phyloP scores from a whole-genome alignment of 768 basidiomycete genomes.

The Rhodosporidiobolus odoratus region DNA sequence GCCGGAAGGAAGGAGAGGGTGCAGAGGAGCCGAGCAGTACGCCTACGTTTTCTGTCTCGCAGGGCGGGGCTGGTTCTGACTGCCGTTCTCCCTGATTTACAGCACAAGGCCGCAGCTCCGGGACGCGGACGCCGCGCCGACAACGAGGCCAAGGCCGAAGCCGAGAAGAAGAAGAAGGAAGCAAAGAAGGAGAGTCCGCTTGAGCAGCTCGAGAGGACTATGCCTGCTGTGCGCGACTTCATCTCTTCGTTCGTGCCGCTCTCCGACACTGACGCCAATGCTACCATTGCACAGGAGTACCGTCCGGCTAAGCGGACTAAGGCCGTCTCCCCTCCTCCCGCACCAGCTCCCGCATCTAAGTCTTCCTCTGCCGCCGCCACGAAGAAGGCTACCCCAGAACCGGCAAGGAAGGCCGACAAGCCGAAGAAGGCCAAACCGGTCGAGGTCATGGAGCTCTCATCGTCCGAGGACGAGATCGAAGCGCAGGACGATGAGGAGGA shows the following conservation, averaged over 20 bases:
- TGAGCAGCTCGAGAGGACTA: constrained; percentile 34
- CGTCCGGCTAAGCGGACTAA: not conserved
- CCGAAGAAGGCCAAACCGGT: constrained; percentile 5
- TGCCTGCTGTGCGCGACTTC: constrained; percentile 31
- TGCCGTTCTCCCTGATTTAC: not conserved
- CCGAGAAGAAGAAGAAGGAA: constrained; percentile 5
- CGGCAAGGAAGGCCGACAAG: not conserved
- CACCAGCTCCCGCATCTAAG: too few relatives aligned
- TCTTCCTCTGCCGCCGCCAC: too few relatives aligned
- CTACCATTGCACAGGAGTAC: constrained; percentile 4
- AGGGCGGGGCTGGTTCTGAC: too few relatives aligned
- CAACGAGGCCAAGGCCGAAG: not conserved
- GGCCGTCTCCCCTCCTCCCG: not conserved
- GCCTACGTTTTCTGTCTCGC: not conserved
- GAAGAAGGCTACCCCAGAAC: not conserved
- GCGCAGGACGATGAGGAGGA: not conserved
- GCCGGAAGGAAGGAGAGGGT: constrained; percentile 2
- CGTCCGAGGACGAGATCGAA: constrained; percentile 2
- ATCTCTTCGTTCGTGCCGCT: not conserved
- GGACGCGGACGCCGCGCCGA: not conserved
- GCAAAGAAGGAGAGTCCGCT: constrained; percentile 3
- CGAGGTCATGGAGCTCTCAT: constrained; percentile 11
- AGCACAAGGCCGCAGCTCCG: not conserved
- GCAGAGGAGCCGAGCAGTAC: constrained; percentile 6
- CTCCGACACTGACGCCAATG: too few relatives aligned